Conservation (phyloP, 2,329 filamentous ascomycete species). For the Trichoderma sp. region DNA sequence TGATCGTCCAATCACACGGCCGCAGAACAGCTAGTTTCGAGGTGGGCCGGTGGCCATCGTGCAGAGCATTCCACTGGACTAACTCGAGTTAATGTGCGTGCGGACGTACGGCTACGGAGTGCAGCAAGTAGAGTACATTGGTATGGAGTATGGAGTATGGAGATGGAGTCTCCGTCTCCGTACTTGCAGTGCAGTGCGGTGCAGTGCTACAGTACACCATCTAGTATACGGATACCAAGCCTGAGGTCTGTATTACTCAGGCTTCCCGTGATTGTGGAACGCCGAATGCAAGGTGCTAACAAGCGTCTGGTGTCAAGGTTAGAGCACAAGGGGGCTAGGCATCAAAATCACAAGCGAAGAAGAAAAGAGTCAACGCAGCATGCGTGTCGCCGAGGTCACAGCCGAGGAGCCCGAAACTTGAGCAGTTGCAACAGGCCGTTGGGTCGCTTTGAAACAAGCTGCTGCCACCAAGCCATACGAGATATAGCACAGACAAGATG, state of each 20-base stretch:
- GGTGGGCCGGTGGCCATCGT: neutral
- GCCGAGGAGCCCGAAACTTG: constrained; percentile 6
- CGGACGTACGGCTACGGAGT: neutral
- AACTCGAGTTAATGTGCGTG: neutral
- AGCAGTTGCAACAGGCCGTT: neutral
- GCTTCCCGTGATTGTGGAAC: constrained; percentile 6
- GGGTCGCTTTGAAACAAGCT: neutral
- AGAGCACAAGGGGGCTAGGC: neutral
- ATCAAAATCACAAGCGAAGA: neutral
- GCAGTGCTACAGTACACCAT: neutral
- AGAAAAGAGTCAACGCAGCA: neutral
- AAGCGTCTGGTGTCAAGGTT: neutral
- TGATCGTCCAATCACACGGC: constrained; percentile 5
- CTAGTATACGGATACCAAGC: neutral
- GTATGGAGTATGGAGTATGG: too few species aligned
- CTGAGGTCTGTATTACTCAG: neutral
- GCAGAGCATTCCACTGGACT: neutral
- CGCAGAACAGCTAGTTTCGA: neutral
- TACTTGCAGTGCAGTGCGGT: too few species aligned
- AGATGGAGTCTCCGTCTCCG: neutral
- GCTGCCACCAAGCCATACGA: neutral
- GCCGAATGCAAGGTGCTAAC: neutral
- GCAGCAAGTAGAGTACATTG: neutral
- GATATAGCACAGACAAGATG: neutral
- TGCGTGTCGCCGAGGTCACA: neutral